These are phyloP conservation scores for Ceratobasidium papillatum DNA, from an alignment of 1,284 basidiomycete genomes.

Conservation along the genomic window DNA sequence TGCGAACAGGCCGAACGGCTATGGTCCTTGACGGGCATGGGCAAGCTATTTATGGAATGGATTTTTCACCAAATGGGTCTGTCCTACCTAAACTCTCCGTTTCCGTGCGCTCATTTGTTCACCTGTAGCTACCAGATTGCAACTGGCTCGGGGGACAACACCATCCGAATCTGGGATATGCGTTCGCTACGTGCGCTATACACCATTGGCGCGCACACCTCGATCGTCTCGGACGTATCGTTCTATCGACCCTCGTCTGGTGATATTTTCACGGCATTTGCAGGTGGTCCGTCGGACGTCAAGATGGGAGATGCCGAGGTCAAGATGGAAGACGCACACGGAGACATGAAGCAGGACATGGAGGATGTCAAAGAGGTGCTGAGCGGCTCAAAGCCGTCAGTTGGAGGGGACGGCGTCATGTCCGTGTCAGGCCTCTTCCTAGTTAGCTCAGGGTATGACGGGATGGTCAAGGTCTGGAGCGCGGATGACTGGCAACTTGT, in stretches of 20 bases:
- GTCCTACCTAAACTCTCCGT: constrained; percentile 46
- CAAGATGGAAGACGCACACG: constrained; percentile 41
- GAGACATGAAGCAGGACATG: constrained; percentile 52
- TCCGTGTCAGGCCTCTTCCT: constrained; percentile 91
- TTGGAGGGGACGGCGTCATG: constrained; percentile 50
- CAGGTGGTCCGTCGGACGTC: constrained; percentile 50
- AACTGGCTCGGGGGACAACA: constrained; percentile 96
- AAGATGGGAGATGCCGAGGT: constrained; percentile 42
- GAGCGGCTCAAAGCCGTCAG: constrained; percentile 16
- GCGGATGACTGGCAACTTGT: constrained; percentile 98
- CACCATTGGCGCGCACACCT: constrained; percentile 95
- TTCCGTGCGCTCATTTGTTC: constrained; percentile 5
- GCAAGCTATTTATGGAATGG: constrained; percentile 89
- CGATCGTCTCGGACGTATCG: constrained; percentile 92
- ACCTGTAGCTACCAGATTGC: constrained; percentile 88
- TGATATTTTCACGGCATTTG: constrained; percentile 47
- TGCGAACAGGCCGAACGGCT: constrained; percentile 92
- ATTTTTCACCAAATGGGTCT: constrained; percentile 95
- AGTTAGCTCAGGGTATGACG: constrained; percentile 94
- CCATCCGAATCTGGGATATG: constrained; percentile 98
- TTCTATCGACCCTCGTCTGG: constrained; percentile 73
- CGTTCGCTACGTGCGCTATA: constrained; percentile 90
- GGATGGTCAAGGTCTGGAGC: constrained; percentile 94
- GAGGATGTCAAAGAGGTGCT: constrained; percentile 50
- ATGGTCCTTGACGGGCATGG: constrained; percentile 99